Base-by-base conservation (phyloP, 345 rosid species). In the Erodium maritimum region DNA sequence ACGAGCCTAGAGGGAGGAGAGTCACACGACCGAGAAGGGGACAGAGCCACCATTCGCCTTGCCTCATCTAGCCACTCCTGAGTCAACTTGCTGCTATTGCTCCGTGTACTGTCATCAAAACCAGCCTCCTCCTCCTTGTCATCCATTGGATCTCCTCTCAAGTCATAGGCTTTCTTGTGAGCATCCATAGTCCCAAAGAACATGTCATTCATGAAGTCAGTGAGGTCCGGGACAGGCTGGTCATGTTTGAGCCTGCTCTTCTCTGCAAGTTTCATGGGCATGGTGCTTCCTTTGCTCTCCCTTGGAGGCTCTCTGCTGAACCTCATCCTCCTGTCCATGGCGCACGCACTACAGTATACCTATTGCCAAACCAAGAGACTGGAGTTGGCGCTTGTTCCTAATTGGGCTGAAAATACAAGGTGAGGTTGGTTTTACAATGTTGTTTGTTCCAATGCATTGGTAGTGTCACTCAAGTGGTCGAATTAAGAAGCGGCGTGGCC, bases 151-250 rank as follows among this genome's bases (percentile, higher is more conserved):
- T 69, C 73, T 0, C 85, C 85, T 0, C 71, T 77, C 76, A 81
- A 68, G 75, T 79, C 60, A 46, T 80, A 77, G 5, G 61, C 50
- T 59, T 70, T 75, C 72, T 67, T 84, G 19, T 75, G 75, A 1
- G 67, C 21, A 12, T 51, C 24, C 17, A 63, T 50, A 2, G 76
- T 58, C 37, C 90, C 90, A 21, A 78, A 81, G 80, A 84, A 82
- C 80, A 74, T 67, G 74, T 81, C 87, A 50, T 81, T 78, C 80
- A 84, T 81, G 74, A 84, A 84, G 67, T 84, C 82, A 23, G 85
- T 81, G 50, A 81, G 83, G 77, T 79, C 87, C 0, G 85, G 82
- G 0, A 33, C 75, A n/a, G 45, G 53, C 50, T n/a, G n/a, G n/a
- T n/a, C n/a, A n/a, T n/a, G n/a, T n/a, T 55, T 58, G 17, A 42